Evolutionary conservation across 176 grass and related monocot species (phyloP).

Genomic region (Aegilops umbellulata): DNA sequence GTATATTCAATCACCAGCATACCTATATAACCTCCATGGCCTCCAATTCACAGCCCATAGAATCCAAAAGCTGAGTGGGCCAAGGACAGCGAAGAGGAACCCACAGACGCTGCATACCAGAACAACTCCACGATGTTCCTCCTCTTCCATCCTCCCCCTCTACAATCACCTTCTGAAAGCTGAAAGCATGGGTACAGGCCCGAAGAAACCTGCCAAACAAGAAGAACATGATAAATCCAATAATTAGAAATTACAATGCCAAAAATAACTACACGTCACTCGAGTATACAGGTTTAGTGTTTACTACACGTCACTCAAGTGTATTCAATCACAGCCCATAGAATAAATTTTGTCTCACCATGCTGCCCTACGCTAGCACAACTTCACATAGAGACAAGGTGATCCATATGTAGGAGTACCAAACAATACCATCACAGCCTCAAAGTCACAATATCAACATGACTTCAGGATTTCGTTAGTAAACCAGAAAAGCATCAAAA

Average conservation of each 20-base stretch:
- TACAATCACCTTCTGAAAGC: conserved; percentile 46
- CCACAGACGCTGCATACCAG: conserved; percentile 83
- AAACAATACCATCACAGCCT: neutral
- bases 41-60: conserved; percentile 98
- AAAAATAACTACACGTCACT: conserved; percentile 7
- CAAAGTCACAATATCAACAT: neutral
- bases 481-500: neutral
- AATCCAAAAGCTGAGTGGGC: conserved; percentile 93
- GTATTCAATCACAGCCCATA: no score
- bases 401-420: neutral
- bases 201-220: conserved; percentile 29
- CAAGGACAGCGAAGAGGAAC: conserved; percentile 77
- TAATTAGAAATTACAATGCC: conserved; percentile 10
- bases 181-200: conserved; percentile 54
- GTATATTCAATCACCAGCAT: neutral
- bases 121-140: conserved; percentile 69
- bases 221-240: neutral
- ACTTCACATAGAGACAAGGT: neutral
- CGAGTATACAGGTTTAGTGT: conserved; percentile 12
- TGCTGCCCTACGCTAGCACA: neutral
- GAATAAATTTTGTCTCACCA: neutral
- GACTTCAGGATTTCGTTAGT: neutral
- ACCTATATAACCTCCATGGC: conserved; percentile 99
- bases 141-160: conserved; percentile 74
- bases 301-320: neutral